phyloP scores from a whole-genome alignment of 129 eudicot genomes.

The Lactuca sativa region DNA sequence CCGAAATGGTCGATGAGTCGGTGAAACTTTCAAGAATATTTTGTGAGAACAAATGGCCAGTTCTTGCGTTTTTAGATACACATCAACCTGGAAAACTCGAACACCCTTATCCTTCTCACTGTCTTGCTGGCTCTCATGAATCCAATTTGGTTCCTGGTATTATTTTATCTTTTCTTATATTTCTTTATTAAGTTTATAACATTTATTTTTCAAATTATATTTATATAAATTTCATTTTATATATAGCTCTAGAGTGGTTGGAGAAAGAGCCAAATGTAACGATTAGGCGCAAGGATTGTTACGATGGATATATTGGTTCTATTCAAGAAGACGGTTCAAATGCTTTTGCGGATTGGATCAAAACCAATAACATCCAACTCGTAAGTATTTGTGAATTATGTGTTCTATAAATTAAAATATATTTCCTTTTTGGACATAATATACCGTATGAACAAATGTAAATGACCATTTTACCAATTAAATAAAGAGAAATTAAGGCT shows the following conservation, averaged over 20 bases:
- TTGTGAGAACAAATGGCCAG: constrained; percentile 69
- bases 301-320: constrained; percentile 77
- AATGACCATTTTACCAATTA: not conserved
- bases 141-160: constrained; percentile 72
- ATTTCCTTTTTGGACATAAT: too few species aligned
- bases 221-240: not conserved
- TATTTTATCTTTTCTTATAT: not conserved
- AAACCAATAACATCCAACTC: constrained; percentile 55
- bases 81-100: constrained; percentile 72
- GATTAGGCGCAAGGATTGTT: constrained; percentile 73
- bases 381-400: constrained; percentile 28
- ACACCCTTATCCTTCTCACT: constrained; percentile 79
- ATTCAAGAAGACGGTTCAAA: constrained; percentile 69
- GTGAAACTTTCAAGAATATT: constrained; percentile 46
- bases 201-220: not conserved
- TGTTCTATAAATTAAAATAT: too few species aligned
- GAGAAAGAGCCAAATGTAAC: constrained; percentile 66
- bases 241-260: constrained; percentile 71
- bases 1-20: constrained; percentile 54
- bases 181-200: not conserved
- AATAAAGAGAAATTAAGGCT: too few species aligned
- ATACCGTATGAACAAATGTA: too few species aligned
- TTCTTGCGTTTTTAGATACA: constrained; percentile 67
- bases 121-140: constrained; percentile 66
- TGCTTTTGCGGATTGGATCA: constrained; percentile 67